phyloP scores from a whole-genome alignment of 345 rosid species.

The Passiflora organensis region DNA sequence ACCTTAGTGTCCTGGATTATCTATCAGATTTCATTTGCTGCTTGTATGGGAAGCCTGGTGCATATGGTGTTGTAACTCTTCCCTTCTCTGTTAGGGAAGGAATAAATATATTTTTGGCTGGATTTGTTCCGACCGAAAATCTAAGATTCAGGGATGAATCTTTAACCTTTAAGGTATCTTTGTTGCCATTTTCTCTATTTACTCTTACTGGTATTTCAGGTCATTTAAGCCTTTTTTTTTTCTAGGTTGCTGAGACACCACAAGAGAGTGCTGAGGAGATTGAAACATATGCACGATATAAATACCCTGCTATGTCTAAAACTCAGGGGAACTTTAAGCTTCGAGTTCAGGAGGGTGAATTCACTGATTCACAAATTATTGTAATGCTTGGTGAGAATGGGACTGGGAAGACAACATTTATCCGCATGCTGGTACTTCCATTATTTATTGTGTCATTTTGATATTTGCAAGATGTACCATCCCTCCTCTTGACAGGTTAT shows the following conservation, averaged over 20 bases:
- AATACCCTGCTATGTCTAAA: constrained; percentile 84
- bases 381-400: constrained; percentile 99
- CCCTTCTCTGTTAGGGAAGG: constrained; percentile 99
- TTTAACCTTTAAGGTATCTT: constrained; percentile 76
- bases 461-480: not conserved
- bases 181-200: not conserved
- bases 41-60: constrained; percentile 98
- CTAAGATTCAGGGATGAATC: constrained; percentile 92
- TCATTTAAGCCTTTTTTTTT: constrained; percentile 10
- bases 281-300: constrained; percentile 93
- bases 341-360: constrained; percentile 87
- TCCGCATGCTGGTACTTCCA: constrained; percentile 84
- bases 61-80: constrained; percentile 95
- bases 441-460: constrained; percentile 5
- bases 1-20: constrained; percentile 94
- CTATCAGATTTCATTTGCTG: constrained; percentile 96
- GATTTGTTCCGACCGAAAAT: constrained; percentile 94
- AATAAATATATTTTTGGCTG: constrained; percentile 91
- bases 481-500: constrained; percentile 4
- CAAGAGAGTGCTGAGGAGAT: constrained; percentile 85
- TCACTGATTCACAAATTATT: constrained; percentile 94
- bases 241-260: constrained; percentile 98
- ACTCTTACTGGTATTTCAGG: not conserved
- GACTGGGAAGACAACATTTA: constrained; percentile 95
- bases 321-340: constrained; percentile 81